These are phyloP conservation scores for Gorgonomyces haynaldii DNA, from an alignment of 192 early-diverging fungal genomes.

Conservation along the genomic window DNA sequence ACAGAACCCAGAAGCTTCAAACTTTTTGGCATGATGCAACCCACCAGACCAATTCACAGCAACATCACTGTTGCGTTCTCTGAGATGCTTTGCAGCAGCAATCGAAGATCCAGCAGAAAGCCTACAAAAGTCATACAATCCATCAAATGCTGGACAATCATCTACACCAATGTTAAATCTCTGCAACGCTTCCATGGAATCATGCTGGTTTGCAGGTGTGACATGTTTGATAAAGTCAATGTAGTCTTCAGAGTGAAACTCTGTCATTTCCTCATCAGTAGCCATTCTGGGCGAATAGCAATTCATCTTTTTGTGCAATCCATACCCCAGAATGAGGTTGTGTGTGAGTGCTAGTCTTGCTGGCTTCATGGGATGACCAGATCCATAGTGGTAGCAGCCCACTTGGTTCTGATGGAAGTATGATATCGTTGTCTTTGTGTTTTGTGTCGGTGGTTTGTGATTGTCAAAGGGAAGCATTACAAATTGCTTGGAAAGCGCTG, in stretches of 20 bases:
- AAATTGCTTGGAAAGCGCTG: too few relatives aligned
- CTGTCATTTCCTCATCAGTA: slow-evolving; percentile 77
- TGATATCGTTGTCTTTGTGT: slow-evolving; percentile 29
- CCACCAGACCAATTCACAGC: slow-evolving; percentile 95
- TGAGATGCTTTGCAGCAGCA: slow-evolving; percentile 78
- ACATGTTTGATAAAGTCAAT: slow-evolving; percentile 70
- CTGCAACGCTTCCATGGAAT: slow-evolving; percentile 25
- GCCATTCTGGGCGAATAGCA: slow-evolving; percentile 69
- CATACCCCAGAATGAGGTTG: slow-evolving; percentile 84
- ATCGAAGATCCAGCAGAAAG: slow-evolving; percentile 88
- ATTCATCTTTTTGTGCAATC: slow-evolving; percentile 83
- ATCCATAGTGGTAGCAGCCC: slow-evolving; percentile 77
- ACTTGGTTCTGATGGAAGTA: slow-evolving; percentile 54
- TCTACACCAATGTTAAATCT: slow-evolving; percentile 70
- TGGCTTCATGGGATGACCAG: slow-evolving; percentile 97
- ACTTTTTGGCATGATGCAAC: slow-evolving; percentile 95
- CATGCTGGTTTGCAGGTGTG: slow-evolving; percentile 35
- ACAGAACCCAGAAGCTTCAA: slow-evolving; percentile 92
- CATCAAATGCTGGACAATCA: slow-evolving; percentile 96
- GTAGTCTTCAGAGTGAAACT: slow-evolving; percentile 91
- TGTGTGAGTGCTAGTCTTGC: slow-evolving; percentile 88
- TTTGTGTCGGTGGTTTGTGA: not conserved
- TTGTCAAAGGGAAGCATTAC: not conserved
- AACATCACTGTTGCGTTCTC: slow-evolving; percentile 70
- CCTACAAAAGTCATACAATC: slow-evolving; percentile 85